Percentiles rank a stretch among this genome's conserved stretches.
phyloP scores from a whole-genome alignment of 2,329 filamentous ascomycete genomes.

The Botrytis fragariae region DNA sequence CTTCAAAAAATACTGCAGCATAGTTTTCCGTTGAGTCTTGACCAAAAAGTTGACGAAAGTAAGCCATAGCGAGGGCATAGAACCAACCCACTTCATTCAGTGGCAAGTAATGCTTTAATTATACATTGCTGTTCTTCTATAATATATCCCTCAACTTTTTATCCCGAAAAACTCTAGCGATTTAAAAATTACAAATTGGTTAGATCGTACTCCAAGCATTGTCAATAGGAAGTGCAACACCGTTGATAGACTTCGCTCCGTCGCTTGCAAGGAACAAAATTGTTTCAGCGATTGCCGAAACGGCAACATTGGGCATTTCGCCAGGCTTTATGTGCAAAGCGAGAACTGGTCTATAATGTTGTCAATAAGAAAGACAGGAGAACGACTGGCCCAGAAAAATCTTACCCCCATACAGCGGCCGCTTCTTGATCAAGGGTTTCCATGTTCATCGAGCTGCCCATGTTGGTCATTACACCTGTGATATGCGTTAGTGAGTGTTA shows the following conservation, averaged over 20 bases:
- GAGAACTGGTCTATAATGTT: conserved; percentile 33
- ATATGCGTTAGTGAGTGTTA: background rate
- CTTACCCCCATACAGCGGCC: background rate
- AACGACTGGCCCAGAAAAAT: background rate
- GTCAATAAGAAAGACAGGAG: background rate
- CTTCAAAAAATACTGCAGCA: background rate
- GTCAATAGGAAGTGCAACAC: conserved; percentile 40
- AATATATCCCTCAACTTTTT: background rate
- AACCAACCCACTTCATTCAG: background rate
- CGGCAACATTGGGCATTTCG: conserved; percentile 32
- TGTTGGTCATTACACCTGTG: conserved; percentile 1
- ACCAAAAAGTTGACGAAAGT: background rate
- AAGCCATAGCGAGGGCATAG: background rate
- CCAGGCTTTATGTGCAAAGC: conserved; percentile 36
- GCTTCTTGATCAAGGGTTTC: background rate
- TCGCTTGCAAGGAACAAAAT: conserved; percentile 42
- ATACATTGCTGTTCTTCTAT: background rate
- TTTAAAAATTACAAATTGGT: background rate
- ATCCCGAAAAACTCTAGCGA: background rate
- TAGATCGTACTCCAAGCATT: conserved; percentile 41
- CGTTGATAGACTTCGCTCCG: conserved; percentile 39
- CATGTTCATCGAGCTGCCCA: background rate
- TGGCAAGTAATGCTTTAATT: background rate
- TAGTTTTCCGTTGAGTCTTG: background rate
- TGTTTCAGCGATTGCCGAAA: conserved; percentile 40